These are phyloP conservation scores for Backusella circina DNA, from an alignment of 192 early-diverging fungal species.

Conservation along the genomic window DNA sequence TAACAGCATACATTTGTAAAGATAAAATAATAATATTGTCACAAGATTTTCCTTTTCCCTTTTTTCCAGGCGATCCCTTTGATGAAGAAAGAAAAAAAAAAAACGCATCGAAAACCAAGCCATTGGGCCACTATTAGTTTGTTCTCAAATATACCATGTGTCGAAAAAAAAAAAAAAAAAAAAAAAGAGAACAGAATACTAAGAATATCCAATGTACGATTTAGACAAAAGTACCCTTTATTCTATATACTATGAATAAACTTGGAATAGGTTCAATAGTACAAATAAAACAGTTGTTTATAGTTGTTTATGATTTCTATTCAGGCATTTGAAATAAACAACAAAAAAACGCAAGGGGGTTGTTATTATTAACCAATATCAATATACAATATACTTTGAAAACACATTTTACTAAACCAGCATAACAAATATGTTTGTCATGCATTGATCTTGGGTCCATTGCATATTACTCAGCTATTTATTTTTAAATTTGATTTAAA, in stretches of 20 bases:
- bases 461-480: not conserved
- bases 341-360: not conserved
- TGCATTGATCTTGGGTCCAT: not conserved
- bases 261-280: not conserved
- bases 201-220: too few species aligned
- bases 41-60: not conserved
- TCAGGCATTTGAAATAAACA: not conserved
- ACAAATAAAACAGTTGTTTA: not conserved
- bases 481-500: not conserved
- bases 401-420: not conserved
- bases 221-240: too few species aligned
- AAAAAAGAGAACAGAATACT: not conserved
- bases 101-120: not conserved
- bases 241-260: not conserved
- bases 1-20: not conserved
- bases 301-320: not conserved
- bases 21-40: not conserved
- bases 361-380: not conserved
- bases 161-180: not conserved
- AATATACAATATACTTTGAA: not conserved
- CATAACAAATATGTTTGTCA: not conserved
- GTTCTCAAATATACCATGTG: too few species aligned
- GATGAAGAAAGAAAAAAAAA: not conserved
- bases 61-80: not conserved
- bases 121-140: not conserved